Evolutionary conservation across 1,139 yeast species (phyloP), one percentile per base, ranked within the genome.

Genomic region (Candida sanyaensis): DNA sequence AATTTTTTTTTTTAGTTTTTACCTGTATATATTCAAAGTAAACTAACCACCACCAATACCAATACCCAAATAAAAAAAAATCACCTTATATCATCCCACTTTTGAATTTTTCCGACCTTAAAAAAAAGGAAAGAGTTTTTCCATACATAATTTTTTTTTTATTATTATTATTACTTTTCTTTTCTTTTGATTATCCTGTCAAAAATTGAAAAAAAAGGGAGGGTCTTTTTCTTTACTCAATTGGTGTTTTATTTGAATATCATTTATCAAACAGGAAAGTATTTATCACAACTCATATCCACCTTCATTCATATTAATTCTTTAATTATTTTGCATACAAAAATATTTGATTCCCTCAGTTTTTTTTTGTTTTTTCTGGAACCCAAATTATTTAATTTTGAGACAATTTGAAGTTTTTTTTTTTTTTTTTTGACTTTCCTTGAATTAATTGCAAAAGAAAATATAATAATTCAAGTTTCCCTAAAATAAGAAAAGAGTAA

Each of bases 41-140:
- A n/a, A n/a, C n/a, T n/a, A n/a, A n/a, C n/a, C n/a, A n/a, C n/a
- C n/a, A n/a, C n/a, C n/a, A n/a, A n/a, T n/a, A n/a, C n/a, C n/a
- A n/a, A n/a, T n/a, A n/a, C 23, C 13, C 23, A 36, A 36, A 34
- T n/a, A n/a, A n/a, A 10, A 36, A 36, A 36, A 23, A 36, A 36
- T 36, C 38, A 36, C 38, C 38, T 36, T 36, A 36, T 36, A 23
- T 6, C 38, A 36, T 36, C 38, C 32, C 32, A 29, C n/a, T 6
- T 29, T 5, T 5, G 6, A 23, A 17, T 17, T 23, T 23, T 9
- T 36, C 28, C 28, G 13, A 23, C 1, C 12, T 11, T 4, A 13
- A 31, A 12, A 31, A 31, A 31, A 8, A 8, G 34, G 21, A 17
- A 17, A 31, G n/a, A n/a, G 38, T 23, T 36, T 23, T 36, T 36